These are phyloP conservation scores for Eucalyptus victrix DNA, from an alignment of 345 rosid genomes.

Conservation along the genomic window DNA sequence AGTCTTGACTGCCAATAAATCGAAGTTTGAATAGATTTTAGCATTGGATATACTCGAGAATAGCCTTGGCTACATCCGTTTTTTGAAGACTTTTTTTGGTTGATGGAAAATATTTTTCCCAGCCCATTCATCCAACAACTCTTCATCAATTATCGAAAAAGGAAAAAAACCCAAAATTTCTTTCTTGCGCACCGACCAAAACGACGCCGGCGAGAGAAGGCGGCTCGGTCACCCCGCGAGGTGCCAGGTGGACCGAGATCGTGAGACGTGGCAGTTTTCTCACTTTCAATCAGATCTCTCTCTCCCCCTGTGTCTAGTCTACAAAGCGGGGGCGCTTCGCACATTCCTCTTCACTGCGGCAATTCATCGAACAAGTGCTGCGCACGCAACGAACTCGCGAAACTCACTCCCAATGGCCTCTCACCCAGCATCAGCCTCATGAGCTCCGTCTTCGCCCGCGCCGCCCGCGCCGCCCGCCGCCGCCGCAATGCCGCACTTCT, in stretches of 20 bases:
- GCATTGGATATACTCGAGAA: no score
- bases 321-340: neutral
- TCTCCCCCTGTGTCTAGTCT: neutral
- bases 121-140: no score
- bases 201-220: neutral
- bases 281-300: neutral
- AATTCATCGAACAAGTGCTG: conserved; percentile 27
- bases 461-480: conserved; percentile 35
- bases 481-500: conserved; percentile 21
- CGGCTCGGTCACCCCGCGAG: neutral
- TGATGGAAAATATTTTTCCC: no score
- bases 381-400: neutral
- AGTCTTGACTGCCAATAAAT: no score
- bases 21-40: no score
- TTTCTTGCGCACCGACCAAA: neutral
- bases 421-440: conserved; percentile 8
- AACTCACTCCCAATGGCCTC: neutral
- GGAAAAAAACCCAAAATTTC: neutral
- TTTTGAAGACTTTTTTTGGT: no score
- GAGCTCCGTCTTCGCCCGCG: conserved; percentile 47
- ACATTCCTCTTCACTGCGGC: neutral
- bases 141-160: no score
- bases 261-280: conserved; percentile 10
- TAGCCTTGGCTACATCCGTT: no score
- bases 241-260: neutral